Conservation (phyloP, 2,329 filamentous ascomycete genomes). For the Onygena corvina region DNA sequence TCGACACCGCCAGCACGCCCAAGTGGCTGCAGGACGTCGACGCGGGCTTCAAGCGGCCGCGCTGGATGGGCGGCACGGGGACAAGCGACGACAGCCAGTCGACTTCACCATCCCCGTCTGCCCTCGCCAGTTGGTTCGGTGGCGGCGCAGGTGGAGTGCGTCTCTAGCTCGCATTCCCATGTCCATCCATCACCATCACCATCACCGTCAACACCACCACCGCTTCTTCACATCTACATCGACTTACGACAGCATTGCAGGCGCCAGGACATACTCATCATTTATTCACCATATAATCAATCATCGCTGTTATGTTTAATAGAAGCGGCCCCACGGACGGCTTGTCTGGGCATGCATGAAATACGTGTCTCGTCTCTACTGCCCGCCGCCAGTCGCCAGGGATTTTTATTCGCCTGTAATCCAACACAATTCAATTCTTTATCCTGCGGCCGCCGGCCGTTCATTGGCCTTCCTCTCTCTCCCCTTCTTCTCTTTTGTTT, state of each 20-base stretch:
- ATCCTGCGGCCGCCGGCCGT: no score
- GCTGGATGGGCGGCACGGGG: conserved; percentile 68
- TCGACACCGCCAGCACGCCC: conserved; percentile 70
- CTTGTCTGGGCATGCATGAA: conserved; percentile 3
- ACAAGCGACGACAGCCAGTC: conserved; percentile 26
- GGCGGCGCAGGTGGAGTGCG: conserved; percentile 1
- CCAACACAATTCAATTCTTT: background rate
- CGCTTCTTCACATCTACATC: background rate
- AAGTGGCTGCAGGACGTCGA: conserved; percentile 67
- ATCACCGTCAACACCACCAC: no score
- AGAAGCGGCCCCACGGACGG: no score
- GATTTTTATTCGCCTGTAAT: background rate
- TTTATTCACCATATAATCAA: background rate
- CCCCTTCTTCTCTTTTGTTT: background rate
- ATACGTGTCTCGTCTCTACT: conserved; percentile 6
- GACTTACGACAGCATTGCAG: background rate
- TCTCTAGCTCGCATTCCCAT: background rate
- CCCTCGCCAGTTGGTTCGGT: background rate
- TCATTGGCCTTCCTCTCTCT: background rate
- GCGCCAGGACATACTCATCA: background rate
- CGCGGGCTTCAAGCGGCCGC: conserved; percentile 59
- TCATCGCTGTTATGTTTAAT: no score
- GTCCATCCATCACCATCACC: no score
- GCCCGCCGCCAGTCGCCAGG: background rate
- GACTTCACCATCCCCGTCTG: background rate